Conservation (phyloP, 2,329 filamentous ascomycete species). For the Ophiosphaerella herpotricha region DNA sequence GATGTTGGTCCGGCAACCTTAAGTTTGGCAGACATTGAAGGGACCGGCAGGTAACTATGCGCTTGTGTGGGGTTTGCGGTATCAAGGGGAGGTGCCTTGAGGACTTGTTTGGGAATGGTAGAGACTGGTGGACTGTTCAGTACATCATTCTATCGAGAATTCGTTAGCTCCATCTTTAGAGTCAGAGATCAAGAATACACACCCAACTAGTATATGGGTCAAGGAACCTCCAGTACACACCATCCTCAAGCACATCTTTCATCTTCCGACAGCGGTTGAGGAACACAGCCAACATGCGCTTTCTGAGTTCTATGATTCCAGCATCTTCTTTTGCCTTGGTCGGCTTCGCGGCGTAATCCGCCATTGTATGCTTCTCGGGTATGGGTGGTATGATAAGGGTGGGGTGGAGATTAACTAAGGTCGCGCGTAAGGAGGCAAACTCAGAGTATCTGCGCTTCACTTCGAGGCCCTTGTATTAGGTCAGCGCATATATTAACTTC, state of each 20-base stretch:
- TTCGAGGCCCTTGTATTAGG: slow-evolving; percentile 75
- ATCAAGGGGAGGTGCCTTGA: slow-evolving; percentile 94
- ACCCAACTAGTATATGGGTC: slow-evolving; percentile 99
- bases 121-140: slow-evolving; percentile 87
- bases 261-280: slow-evolving; percentile 90
- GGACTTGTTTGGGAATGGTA: slow-evolving; percentile 88
- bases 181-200: slow-evolving; percentile 37
- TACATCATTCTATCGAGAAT: slow-evolving; percentile 75
- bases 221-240: slow-evolving; percentile 96
- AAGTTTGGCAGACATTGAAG: slow-evolving; percentile 82
- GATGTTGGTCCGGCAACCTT: slow-evolving; percentile 58
- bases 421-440: slow-evolving; percentile 87
- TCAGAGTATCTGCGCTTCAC: slow-evolving; percentile 95
- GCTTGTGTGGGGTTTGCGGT: slow-evolving; percentile 88
- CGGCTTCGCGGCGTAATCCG: slow-evolving; percentile 96
- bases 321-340: slow-evolving; percentile 98
- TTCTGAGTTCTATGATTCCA: slow-evolving; percentile 93
- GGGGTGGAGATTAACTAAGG: slow-evolving; percentile 87
- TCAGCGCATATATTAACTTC: slow-evolving; percentile 15
- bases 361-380: slow-evolving; percentile 98
- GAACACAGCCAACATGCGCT: slow-evolving; percentile 96
- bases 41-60: slow-evolving; percentile 86
- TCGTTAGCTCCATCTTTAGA: slow-evolving; percentile 1
- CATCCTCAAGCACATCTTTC: slow-evolving; percentile 89
- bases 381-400: slow-evolving; percentile 96